These are phyloP conservation scores for Balakata baccata DNA, from an alignment of 345 rosid genomes.

Conservation along the genomic window DNA sequence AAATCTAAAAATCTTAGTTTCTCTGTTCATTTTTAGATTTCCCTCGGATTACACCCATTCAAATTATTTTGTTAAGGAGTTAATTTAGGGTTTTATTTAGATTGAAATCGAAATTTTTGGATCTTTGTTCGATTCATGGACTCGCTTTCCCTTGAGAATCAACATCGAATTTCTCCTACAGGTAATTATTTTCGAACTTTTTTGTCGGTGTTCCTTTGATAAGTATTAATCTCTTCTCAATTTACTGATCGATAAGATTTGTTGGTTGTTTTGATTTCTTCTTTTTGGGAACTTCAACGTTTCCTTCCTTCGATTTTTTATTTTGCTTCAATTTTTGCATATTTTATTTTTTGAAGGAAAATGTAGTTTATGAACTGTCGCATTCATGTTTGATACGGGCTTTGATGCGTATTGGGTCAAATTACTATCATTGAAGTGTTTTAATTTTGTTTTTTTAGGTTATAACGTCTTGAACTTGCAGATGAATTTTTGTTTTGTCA, in stretches of 20 bases:
- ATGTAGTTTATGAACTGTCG: background rate
- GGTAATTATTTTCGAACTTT: background rate
- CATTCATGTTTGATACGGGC: background rate
- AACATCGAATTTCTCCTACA: background rate
- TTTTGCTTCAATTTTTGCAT: background rate
- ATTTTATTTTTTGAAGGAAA: background rate
- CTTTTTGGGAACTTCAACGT: background rate
- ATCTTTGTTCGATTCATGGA: slow-evolving; percentile 7
- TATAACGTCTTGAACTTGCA: background rate
- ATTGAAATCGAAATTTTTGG: background rate
- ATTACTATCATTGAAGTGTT: background rate
- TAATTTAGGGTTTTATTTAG: background rate
- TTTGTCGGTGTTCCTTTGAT: background rate
- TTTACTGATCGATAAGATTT: background rate
- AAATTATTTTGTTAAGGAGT: background rate
- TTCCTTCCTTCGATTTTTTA: background rate
- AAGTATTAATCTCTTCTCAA: background rate
- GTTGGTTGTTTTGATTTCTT: background rate
- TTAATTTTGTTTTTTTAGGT: background rate
- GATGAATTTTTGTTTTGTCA: background rate
- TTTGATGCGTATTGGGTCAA: background rate
- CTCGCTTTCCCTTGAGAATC: slow-evolving; percentile 4
- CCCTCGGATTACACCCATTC: background rate
- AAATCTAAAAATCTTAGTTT: background rate
- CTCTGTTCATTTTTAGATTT: background rate